Conservation (phyloP, 257 asterid species). For the Apocynum venetum region DNA sequence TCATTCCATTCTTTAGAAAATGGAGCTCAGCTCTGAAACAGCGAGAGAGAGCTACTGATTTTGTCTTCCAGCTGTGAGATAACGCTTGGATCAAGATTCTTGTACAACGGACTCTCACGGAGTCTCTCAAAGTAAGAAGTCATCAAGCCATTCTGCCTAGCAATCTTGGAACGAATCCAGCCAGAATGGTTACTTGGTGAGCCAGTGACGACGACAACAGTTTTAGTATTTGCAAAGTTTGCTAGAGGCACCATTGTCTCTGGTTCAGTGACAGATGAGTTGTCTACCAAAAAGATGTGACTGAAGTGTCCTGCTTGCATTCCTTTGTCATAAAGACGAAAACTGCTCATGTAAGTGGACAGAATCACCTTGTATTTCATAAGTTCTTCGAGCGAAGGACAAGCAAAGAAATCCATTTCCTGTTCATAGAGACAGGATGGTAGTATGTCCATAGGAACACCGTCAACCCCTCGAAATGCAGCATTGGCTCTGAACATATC, state of each 20-base stretch:
- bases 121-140: conserved; percentile 34
- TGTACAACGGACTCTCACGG: not conserved
- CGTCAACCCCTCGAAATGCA: conserved; percentile 26
- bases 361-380: conserved; percentile 11
- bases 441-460: conserved; percentile 23
- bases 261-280: conserved; percentile 30
- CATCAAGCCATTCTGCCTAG: conserved; percentile 21
- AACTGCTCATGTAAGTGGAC: conserved; percentile 18
- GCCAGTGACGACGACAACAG: conserved; percentile 18
- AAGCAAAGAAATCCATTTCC: conserved; percentile 12
- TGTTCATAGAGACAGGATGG: conserved; percentile 14
- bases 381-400: conserved; percentile 16
- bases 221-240: conserved; percentile 12
- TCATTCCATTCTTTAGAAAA: no score
- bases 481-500: conserved; percentile 31
- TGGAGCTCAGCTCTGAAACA: no score
- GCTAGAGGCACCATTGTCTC: conserved; percentile 24
- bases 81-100: not conserved
- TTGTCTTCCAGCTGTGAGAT: not conserved
- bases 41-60: no score
- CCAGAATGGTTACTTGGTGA: conserved; percentile 11
- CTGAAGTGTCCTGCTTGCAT: conserved; percentile 21
- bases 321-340: conserved; percentile 12
- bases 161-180: conserved; percentile 30
- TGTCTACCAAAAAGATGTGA: conserved; percentile 25